A percentile compares a stretch with the other conserved stretches of the same genome.
Evolutionary conservation across 2,329 filamentous ascomycete species (phyloP).

Genomic region (Aspergillus pseudoglaucus): DNA sequence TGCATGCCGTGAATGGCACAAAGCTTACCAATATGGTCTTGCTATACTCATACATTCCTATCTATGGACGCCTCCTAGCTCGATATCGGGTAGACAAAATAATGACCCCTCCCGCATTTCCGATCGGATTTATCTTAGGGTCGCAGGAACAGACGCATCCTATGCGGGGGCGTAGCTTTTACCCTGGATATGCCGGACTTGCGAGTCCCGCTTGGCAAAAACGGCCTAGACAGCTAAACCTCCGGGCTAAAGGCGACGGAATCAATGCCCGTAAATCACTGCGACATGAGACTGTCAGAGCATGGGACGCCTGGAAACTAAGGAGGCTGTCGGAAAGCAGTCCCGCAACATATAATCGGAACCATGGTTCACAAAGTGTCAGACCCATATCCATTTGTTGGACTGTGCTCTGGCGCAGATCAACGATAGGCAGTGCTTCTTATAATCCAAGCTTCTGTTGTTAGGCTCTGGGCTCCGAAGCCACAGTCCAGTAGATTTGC

Average conservation of each 20-base stretch:
- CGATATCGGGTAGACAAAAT: too few relatives aligned
- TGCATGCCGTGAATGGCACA: too few relatives aligned
- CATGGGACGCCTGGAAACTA: background rate
- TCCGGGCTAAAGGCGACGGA: background rate
- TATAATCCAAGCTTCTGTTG: too few relatives aligned
- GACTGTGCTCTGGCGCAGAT: background rate
- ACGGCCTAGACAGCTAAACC: background rate
- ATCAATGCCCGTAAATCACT: constrained; percentile 2
- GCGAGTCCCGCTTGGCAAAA: background rate
- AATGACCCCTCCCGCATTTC: too few relatives aligned
- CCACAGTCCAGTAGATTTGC: too few relatives aligned
- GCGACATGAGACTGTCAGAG: background rate
- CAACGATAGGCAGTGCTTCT: too few relatives aligned
- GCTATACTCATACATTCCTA: too few relatives aligned
- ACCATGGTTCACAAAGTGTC: background rate
- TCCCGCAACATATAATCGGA: constrained; percentile 1
- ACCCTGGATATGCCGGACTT: background rate
- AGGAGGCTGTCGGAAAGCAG: background rate
- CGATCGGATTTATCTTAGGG: background rate
- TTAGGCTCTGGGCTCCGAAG: too few relatives aligned
- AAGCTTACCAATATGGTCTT: too few relatives aligned
- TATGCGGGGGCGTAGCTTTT: background rate
- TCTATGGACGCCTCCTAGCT: too few relatives aligned
- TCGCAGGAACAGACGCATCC: background rate
- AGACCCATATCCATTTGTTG: background rate